A percentile compares a stretch with the other conserved stretches of the same genome.
These are phyloP conservation scores for Hypoxylon lenormandii DNA, from an alignment of 495 filamentous ascomycete species.

Conservation along the genomic window DNA sequence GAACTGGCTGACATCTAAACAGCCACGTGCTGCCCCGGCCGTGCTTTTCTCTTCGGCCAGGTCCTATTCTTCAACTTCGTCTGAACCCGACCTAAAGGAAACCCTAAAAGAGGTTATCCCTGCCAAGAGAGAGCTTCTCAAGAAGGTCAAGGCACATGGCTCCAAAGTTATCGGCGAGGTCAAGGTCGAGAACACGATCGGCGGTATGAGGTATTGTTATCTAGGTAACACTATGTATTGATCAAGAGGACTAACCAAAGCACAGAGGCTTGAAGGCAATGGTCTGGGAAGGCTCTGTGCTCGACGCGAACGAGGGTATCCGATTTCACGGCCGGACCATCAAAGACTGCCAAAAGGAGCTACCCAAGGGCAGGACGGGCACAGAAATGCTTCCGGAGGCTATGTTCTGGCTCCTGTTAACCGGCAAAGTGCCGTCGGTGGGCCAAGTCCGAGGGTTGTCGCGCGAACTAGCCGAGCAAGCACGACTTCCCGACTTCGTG, in stretches of 20 bases:
- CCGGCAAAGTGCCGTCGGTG: slow-evolving; percentile 87
- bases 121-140: slow-evolving; percentile 88
- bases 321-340: slow-evolving; percentile 98
- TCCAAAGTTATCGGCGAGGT: slow-evolving; percentile 88
- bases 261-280: slow-evolving; percentile 85
- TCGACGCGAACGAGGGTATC: slow-evolving; percentile 96
- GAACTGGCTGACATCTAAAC: slow-evolving; percentile 17
- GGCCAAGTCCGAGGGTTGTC: slow-evolving; percentile 83
- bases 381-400: slow-evolving; percentile 99
- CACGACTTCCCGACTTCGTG: slow-evolving; percentile 83
- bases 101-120: slow-evolving; percentile 86
- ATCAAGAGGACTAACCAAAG: slow-evolving; percentile 8
- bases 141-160: slow-evolving; percentile 88
- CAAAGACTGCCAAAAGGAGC: slow-evolving; percentile 93
- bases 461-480: slow-evolving; percentile 86
- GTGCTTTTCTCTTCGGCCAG: slow-evolving; percentile 52
- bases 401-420: slow-evolving; percentile 99
- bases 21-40: slow-evolving; percentile 53
- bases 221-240: not conserved
- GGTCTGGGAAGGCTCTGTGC: slow-evolving; percentile 98
- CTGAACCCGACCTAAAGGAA: slow-evolving; percentile 88
- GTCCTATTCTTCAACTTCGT: slow-evolving; percentile 71
- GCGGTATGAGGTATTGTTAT: slow-evolving; percentile 79
- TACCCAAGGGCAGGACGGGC: slow-evolving; percentile 91
- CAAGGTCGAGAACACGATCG: slow-evolving; percentile 91